These are phyloP conservation scores for Eimeria necatrix DNA, from an alignment of 169 alveolate genomes.

Conservation along the genomic window DNA sequence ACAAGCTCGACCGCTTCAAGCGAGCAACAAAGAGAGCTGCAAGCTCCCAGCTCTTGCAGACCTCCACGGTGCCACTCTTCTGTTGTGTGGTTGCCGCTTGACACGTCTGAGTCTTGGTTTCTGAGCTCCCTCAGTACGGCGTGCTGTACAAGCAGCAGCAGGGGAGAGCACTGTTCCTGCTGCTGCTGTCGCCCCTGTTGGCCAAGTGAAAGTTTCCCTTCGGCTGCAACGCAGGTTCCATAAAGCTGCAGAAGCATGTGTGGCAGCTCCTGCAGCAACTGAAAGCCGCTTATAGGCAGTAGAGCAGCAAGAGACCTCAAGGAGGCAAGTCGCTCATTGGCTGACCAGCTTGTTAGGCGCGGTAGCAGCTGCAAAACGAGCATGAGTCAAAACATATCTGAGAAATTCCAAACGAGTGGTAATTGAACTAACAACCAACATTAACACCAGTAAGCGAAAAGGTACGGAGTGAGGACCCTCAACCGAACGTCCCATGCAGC, in stretches of 20 bases:
- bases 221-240: conserved; percentile 36
- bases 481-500: background rate
- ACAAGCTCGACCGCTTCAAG: conserved; percentile 68
- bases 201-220: background rate
- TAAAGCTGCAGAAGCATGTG: conserved; percentile 60
- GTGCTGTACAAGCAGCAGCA: conserved; percentile 66
- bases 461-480: too few species aligned
- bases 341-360: conserved; percentile 70
- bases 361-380: conserved; percentile 63
- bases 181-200: conserved; percentile 41
- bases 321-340: conserved; percentile 64
- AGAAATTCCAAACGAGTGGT: background rate
- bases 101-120: background rate
- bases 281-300: conserved; percentile 61
- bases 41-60: conserved; percentile 70
- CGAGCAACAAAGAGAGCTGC: conserved; percentile 50
- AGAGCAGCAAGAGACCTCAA: conserved; percentile 57
- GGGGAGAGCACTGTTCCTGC: conserved; percentile 51
- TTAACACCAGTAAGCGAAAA: background rate
- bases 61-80: conserved; percentile 73
- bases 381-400: conserved; percentile 7
- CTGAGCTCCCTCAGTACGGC: conserved; percentile 46
- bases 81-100: background rate
- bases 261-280: conserved; percentile 61
- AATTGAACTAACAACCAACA: background rate